A percentile compares a stretch with the other conserved stretches of the same genome.
phyloP scores from a whole-genome alignment of 2,329 filamentous ascomycete genomes.

The Pezicula carpinea region DNA sequence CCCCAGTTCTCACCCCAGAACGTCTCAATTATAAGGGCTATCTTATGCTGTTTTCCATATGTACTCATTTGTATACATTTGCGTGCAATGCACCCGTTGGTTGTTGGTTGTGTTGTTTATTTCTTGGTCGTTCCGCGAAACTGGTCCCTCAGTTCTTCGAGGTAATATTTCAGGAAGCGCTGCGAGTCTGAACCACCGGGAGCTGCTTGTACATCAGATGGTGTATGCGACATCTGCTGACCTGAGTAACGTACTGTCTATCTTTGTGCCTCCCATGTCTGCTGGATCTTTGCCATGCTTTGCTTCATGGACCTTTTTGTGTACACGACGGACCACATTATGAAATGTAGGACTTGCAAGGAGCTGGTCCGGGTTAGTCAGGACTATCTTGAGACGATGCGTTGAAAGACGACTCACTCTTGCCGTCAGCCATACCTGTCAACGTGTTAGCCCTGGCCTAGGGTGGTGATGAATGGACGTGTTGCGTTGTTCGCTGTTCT shows the following conservation, averaged over 20 bases:
- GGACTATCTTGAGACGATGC: not conserved
- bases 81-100: not conserved
- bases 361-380: constrained; percentile 33
- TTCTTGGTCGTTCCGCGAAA: constrained; percentile 28
- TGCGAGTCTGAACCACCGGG: constrained; percentile 11
- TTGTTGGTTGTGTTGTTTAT: constrained; percentile 9
- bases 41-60: too few species aligned
- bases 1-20: too few species aligned
- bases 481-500: constrained; percentile 7
- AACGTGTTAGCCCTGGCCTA: not conserved
- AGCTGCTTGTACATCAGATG: constrained; percentile 5
- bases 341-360: constrained; percentile 51
- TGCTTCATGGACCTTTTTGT: constrained; percentile 33
- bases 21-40: too few species aligned
- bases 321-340: constrained; percentile 43
- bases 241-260: constrained; percentile 31
- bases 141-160: constrained; percentile 47
- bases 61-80: too few species aligned
- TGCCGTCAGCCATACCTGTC: constrained; percentile 21
- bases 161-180: constrained; percentile 44
- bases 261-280: constrained; percentile 43
- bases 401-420: constrained; percentile 14
- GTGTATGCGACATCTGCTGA: not conserved
- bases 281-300: constrained; percentile 41
- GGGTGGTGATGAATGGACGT: not conserved